Evolutionary conservation across 2,329 filamentous ascomycete genomes (phyloP).

Genomic region (Claviceps monticola): DNA sequence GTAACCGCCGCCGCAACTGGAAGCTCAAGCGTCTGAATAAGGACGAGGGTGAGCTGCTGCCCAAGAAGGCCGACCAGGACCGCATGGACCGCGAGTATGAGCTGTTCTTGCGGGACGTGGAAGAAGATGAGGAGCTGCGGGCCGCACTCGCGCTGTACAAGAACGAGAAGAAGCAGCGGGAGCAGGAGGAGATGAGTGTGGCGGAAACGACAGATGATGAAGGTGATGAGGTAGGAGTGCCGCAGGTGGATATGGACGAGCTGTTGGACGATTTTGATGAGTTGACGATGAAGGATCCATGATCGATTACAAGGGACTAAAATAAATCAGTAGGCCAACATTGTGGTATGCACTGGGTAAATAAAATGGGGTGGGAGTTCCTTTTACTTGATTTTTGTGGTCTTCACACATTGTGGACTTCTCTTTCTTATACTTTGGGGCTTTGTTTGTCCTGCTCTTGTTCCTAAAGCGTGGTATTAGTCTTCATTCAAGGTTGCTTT

Average conservation of each 20-base stretch:
- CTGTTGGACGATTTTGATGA: conserved; percentile 90
- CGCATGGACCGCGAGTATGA: conserved; percentile 89
- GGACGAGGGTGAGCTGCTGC: conserved; percentile 77
- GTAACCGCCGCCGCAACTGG: conserved; percentile 74
- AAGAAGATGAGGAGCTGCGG: conserved; percentile 83
- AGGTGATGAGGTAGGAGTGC: conserved; percentile 48
- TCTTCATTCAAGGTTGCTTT: no score
- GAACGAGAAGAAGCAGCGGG: conserved; percentile 36
- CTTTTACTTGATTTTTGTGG: neutral
- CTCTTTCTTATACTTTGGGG: neutral
- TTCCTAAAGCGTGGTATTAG: no score
- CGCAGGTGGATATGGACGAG: conserved; percentile 64
- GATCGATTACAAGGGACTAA: neutral
- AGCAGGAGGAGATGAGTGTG: conserved; percentile 52
- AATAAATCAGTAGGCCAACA: neutral
- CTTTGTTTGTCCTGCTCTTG: no score
- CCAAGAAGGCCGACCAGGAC: conserved; percentile 77
- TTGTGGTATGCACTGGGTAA: neutral
- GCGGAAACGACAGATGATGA: conserved; percentile 48
- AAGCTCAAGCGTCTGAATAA: conserved; percentile 84
- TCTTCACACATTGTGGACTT: neutral
- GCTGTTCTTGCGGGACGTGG: conserved; percentile 90
- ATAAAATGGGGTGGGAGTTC: neutral
- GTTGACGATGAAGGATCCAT: conserved; percentile 34
- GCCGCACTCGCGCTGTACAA: conserved; percentile 81